phyloP scores from a whole-genome alignment of 2,329 filamentous ascomycete species.

The Ophiosphaerella herpotricha region DNA sequence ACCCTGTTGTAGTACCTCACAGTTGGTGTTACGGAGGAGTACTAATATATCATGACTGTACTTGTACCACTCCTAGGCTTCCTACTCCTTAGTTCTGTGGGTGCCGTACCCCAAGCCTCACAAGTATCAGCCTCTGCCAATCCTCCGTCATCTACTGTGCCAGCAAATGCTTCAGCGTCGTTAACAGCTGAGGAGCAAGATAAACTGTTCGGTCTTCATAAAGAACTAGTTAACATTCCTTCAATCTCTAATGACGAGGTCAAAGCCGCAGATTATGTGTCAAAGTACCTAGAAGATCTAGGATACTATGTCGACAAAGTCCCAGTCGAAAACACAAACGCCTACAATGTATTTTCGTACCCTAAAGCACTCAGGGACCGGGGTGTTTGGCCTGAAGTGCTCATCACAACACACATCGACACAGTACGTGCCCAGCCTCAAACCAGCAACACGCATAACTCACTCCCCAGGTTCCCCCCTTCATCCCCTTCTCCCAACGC shows the following conservation, averaged over 20 bases:
- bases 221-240: constrained; percentile 31
- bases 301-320: constrained; percentile 55
- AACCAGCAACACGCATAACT: not conserved
- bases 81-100: not conserved
- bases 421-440: constrained; percentile 46
- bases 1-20: too few relatives aligned
- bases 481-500: constrained; percentile 65
- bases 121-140: constrained; percentile 1
- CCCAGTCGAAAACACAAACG: constrained; percentile 45
- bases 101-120: constrained; percentile 12
- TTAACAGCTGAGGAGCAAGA: constrained; percentile 23
- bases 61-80: not conserved
- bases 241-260: constrained; percentile 62
- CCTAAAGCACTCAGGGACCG: constrained; percentile 39
- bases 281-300: constrained; percentile 64
- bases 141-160: not conserved
- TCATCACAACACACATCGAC: constrained; percentile 83
- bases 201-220: constrained; percentile 28
- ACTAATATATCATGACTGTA: too few relatives aligned
- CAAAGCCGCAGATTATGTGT: constrained; percentile 68
- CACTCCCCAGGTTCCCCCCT: constrained; percentile 54
- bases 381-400: constrained; percentile 56
- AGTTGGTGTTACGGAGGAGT: too few relatives aligned
- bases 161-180: constrained; percentile 1
- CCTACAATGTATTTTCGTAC: constrained; percentile 79